Evolutionary conservation across 1,139 yeast genomes (phyloP), one percentile per base, ranked within the genome.

Genomic region (Nakaseomyces delphensis): DNA sequence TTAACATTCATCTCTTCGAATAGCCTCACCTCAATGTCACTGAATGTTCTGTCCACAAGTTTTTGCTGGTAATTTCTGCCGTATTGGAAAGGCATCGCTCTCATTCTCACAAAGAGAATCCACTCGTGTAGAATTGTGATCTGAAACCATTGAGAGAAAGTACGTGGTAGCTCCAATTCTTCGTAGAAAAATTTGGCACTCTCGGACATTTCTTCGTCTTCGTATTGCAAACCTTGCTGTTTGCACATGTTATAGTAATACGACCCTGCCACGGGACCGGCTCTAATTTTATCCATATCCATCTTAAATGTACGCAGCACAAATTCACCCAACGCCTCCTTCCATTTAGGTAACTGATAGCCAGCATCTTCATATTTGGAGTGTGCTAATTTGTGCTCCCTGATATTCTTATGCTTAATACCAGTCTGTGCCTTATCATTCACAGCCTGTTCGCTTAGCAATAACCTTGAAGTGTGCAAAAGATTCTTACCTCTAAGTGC

Each of bases 91-190:
- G 97, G 97, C 81, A 93, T 73, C 15, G 94, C 94, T 61, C 99
- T 77, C 96, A 91, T 87, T 58, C 98, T 77, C 13, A 85, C 95
- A 53, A 83, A 81, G 42, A 91, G 70, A 58, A 91, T 80, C 99
- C 99, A 91, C 49, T 85, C 79, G 63, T 91, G 98, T 52, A 91
- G 71, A 3, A 83, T 73, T 4, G 95, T 83, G 52, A 91, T 83
- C 65, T 89, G 97, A 60, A 82, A 89, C 95, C 96, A 91, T 64
- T 87, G 95, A 20, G 91, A 78, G 59, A 89, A 91, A 0, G 96
- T 81, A 59, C 75, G 73, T 18, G 96, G 96, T 56, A 93, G 69
- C 19, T 76, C 80, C 47, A 91, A 68, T 8, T 91, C 83, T 45
- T 83, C 83, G 58, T 85, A 89, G 68, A 80, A 83, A 54, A 81